These are phyloP conservation scores for Ramularia endophylla DNA, from an alignment of 2,329 filamentous ascomycete species.

Conservation along the genomic window DNA sequence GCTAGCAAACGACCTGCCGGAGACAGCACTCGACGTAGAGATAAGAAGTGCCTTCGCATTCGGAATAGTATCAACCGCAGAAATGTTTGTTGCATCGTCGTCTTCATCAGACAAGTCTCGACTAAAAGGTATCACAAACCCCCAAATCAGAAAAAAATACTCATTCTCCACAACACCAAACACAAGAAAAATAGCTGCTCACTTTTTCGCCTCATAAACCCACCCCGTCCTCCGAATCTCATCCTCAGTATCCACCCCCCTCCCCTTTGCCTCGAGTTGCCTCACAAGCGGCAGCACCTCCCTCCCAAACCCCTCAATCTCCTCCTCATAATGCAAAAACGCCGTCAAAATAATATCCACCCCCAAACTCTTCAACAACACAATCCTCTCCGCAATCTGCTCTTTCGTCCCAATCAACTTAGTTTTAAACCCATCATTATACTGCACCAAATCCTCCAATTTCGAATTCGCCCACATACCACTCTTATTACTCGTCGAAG, in stretches of 20 bases:
- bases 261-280: constrained; percentile 42
- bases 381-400: constrained; percentile 46
- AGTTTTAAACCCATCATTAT: constrained; percentile 53
- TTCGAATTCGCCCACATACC: constrained; percentile 51
- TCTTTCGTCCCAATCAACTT: constrained; percentile 49
- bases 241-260: constrained; percentile 42
- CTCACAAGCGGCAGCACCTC: constrained; percentile 45
- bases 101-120: not conserved
- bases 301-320: constrained; percentile 45
- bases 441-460: constrained; percentile 50
- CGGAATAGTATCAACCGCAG: not conserved
- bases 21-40: too few relatives aligned
- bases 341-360: constrained; percentile 42
- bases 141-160: not conserved
- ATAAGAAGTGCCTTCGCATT: too few relatives aligned
- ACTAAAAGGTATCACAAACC: constrained; percentile 10
- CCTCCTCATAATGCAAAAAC: constrained; percentile 49
- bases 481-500: constrained; percentile 42
- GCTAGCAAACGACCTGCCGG: too few relatives aligned
- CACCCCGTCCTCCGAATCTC: constrained; percentile 46
- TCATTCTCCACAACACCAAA: not conserved
- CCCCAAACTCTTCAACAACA: constrained; percentile 43
- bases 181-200: constrained; percentile 11
- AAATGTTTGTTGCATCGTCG: not conserved
- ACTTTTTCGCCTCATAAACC: constrained; percentile 36